phyloP scores from a whole-genome alignment of 1,139 yeast species.

The Fermentozyma sake region DNA sequence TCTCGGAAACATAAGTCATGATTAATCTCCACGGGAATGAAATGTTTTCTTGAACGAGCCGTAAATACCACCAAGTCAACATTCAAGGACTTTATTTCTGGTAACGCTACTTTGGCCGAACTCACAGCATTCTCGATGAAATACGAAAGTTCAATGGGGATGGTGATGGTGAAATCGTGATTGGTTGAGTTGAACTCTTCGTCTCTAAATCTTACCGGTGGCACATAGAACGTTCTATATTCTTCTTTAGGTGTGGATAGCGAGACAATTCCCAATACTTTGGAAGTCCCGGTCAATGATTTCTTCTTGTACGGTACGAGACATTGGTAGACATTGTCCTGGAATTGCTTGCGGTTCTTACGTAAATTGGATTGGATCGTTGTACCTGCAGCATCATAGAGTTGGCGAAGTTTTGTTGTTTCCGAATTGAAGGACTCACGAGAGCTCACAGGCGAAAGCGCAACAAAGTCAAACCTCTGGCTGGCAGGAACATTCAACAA shows the following conservation, averaged over 20 bases:
- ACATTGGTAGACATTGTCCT: slow-evolving; percentile 29
- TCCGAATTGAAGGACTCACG: slow-evolving; percentile 12
- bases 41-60: slow-evolving; percentile 24
- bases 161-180: slow-evolving; percentile 13
- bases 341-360: slow-evolving; percentile 13
- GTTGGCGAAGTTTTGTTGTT: slow-evolving; percentile 27
- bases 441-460: slow-evolving; percentile 13
- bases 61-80: slow-evolving; percentile 34
- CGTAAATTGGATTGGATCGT: slow-evolving; percentile 14
- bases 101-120: slow-evolving; percentile 10
- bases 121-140: slow-evolving; percentile 15
- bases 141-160: slow-evolving; percentile 36
- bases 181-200: background rate
- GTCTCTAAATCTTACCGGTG: slow-evolving; percentile 27
- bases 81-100: slow-evolving; percentile 25
- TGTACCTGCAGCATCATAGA: slow-evolving; percentile 23
- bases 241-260: slow-evolving; percentile 33
- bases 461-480: slow-evolving; percentile 5
- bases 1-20: slow-evolving; percentile 33
- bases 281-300: slow-evolving; percentile 31
- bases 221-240: slow-evolving; percentile 27
- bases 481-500: slow-evolving; percentile 9
- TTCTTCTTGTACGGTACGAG: slow-evolving; percentile 32
- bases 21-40: slow-evolving; percentile 39
- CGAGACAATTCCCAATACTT: slow-evolving; percentile 31